Evolutionary conservation across 371 early-diverging fungal species (phyloP), one percentile per base, ranked within the genome.

Genomic region (Mucor plumbeus): DNA sequence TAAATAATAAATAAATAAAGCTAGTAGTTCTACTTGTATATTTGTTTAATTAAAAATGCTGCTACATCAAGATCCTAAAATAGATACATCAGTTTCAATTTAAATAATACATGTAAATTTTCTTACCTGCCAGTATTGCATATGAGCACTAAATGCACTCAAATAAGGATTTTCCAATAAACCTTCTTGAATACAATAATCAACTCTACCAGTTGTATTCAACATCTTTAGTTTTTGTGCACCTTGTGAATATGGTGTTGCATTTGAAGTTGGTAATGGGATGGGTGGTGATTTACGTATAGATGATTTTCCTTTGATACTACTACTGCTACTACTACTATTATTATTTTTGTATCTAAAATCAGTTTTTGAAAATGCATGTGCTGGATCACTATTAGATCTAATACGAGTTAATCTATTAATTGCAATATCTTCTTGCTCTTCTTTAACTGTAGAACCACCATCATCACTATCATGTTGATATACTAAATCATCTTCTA

Each of bases 171-270:
- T 91, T 69, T 93, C 94, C 44, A 94, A 76, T 36, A 92, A 72
- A 15, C 92, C 91, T 67, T 92, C 92, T 74, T 93, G 93, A 38
- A 94, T 70, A 59, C 85, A 89, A 75, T 84, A 94, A 70, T 94
- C 95, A 3, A 94, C 82, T 6, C 93, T 82, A 0, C 91, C 92
- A 13, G 85, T 84, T 10, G 79, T 80, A 73, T 94, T 94, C 59
- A 94, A 71, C 43, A 76, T 75, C n/a, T 75, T 76, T 48, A 90
- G 59, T 56, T 83, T 63, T 75, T 76, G 59, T 69, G 85, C 70
- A 61, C 86, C 79, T 54, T 78, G 55, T 43, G 71, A 65, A 68
- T 82, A 76, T 39, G 63, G 58, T 34, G 71, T 36, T 47, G 67
- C 39, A 57, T 67, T 36, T 4, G 65, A 19, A 1, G 68, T 68